Evolutionary conservation across 1,284 basidiomycete species (phyloP).

Genomic region (Ceratobasidium sp.): DNA sequence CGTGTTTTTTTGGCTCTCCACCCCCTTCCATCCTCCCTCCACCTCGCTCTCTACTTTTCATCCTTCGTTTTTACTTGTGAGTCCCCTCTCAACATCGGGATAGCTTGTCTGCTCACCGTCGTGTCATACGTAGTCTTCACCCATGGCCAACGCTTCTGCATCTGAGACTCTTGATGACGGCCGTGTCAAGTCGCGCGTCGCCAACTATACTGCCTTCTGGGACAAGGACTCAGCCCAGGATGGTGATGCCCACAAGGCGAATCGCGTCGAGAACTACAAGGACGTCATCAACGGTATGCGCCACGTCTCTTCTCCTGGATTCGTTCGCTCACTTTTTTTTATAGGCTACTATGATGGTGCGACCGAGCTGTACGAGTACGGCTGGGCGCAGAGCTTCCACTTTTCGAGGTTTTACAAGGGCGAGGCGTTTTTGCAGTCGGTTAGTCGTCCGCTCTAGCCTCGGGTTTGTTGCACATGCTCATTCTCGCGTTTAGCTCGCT

Average conservation of each 20-base stretch:
- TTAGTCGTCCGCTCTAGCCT: conserved; percentile 51
- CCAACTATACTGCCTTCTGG: conserved; percentile 96
- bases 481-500: conserved; percentile 70
- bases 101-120: neutral
- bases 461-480: neutral
- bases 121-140: neutral
- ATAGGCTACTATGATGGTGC: conserved; percentile 94
- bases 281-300: conserved; percentile 89
- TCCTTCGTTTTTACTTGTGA: conserved; percentile 21
- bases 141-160: conserved; percentile 21
- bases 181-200: conserved; percentile 84
- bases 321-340: conserved; percentile 52
- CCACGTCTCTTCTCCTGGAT: conserved; percentile 38
- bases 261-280: conserved; percentile 86
- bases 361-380: conserved; percentile 97
- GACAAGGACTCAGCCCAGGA: conserved; percentile 86
- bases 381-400: conserved; percentile 94
- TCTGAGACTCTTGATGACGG: conserved; percentile 63
- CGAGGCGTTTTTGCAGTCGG: conserved; percentile 81
- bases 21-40: conserved; percentile 39
- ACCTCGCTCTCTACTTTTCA: conserved; percentile 36
- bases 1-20: conserved; percentile 7
- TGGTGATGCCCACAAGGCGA: conserved; percentile 71
- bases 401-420: conserved; percentile 98
- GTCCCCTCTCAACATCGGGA: neutral